Conservation (phyloP, 1,139 yeast genomes). For the Lizanozyma gosingica region DNA sequence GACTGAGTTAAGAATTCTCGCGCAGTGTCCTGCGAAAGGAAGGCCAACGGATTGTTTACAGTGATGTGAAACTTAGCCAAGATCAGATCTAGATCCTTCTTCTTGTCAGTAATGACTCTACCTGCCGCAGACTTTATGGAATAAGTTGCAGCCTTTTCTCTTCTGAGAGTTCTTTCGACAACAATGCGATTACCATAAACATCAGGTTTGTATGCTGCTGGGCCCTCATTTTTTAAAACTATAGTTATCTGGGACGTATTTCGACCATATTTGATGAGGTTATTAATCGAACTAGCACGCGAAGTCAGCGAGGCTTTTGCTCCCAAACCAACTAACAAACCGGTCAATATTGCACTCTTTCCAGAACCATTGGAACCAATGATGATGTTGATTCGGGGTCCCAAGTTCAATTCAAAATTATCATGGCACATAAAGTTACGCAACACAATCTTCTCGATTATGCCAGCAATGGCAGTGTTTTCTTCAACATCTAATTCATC, state of each 20-base stretch:
- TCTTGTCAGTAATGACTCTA: slow-evolving; percentile 49
- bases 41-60: slow-evolving; percentile 87
- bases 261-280: slow-evolving; percentile 72
- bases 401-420: slow-evolving; percentile 64
- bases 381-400: slow-evolving; percentile 82
- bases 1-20: slow-evolving; percentile 78
- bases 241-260: slow-evolving; percentile 54
- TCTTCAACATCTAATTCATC: slow-evolving; percentile 9
- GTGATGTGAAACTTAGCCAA: slow-evolving; percentile 66
- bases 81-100: slow-evolving; percentile 58
- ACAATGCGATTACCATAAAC: slow-evolving; percentile 60
- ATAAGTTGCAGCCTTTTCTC: slow-evolving; percentile 44
- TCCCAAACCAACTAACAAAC: slow-evolving; percentile 86
- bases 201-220: slow-evolving; percentile 54
- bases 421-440: slow-evolving; percentile 78
- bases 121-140: slow-evolving; percentile 44
- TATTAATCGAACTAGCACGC: slow-evolving; percentile 66
- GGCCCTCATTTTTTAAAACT: slow-evolving; percentile 53
- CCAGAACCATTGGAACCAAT: slow-evolving; percentile 96
- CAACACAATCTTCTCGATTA: slow-evolving; percentile 47
- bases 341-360: slow-evolving; percentile 86
- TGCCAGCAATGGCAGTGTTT: slow-evolving; percentile 38
- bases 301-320: slow-evolving; percentile 89
- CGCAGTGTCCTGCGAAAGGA: slow-evolving; percentile 90
- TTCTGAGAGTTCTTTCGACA: slow-evolving; percentile 60